Evolutionary conservation across 2,329 filamentous ascomycete genomes (phyloP).

Genomic region (Biscogniauxia sp.): DNA sequence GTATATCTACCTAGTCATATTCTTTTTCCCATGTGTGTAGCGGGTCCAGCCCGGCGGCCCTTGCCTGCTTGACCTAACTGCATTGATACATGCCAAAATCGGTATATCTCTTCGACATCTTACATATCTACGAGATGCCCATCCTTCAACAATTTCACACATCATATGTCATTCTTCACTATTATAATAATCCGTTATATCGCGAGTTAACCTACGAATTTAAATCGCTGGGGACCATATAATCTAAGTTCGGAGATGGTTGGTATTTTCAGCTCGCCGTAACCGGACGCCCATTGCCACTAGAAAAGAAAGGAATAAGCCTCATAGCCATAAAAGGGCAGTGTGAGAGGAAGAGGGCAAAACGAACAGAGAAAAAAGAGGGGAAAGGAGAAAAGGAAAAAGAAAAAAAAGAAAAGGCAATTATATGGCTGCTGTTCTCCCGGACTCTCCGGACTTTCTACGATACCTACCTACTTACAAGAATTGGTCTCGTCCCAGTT

Average conservation of each 20-base stretch:
- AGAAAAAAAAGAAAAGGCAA: not conserved
- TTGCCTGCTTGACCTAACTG: not conserved
- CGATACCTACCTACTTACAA: too few species aligned
- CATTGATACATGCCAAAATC: not conserved
- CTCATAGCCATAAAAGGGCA: not conserved
- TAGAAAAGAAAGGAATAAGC: not conserved
- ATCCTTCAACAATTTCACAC: not conserved
- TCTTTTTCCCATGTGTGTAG: not conserved
- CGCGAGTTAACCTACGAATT: not conserved
- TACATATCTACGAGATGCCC: not conserved
- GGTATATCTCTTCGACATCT: not conserved
- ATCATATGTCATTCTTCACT: slow-evolving; percentile 14
- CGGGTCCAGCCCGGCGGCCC: too few species aligned
- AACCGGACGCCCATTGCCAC: not conserved
- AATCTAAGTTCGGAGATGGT: not conserved
- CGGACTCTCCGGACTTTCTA: slow-evolving; percentile 1
- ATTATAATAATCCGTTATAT: not conserved
- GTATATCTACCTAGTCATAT: not conserved
- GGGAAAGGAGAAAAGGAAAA: not conserved
- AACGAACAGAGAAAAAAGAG: not conserved
- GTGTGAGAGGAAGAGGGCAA: not conserved
- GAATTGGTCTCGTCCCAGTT: slow-evolving; percentile 5
- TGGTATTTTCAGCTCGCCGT: not conserved
- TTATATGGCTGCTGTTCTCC: not conserved
- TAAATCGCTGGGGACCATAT: not conserved